Evolutionary conservation across 2,329 filamentous ascomycete species (phyloP).

Genomic region (Phialemonium atrogriseum): DNA sequence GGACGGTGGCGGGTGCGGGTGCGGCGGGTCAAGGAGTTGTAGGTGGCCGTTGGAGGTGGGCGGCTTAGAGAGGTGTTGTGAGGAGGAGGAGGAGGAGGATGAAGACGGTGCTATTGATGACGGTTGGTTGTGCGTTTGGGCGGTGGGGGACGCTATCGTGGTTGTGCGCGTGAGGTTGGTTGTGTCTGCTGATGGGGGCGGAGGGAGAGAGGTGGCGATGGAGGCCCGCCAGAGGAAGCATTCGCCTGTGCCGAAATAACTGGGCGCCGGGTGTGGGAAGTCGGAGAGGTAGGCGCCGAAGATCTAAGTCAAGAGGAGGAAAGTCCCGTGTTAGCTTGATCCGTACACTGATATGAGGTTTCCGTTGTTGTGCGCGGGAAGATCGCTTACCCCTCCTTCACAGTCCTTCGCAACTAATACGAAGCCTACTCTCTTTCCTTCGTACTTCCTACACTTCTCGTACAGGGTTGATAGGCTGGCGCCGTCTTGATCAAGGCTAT

Average conservation of each 20-base stretch:
- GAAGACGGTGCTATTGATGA: too few species aligned
- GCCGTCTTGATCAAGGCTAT: constrained; percentile 87
- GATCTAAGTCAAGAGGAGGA: constrained; percentile 34
- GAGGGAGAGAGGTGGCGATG: constrained; percentile 57
- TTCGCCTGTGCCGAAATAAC: constrained; percentile 94
- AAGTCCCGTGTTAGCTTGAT: neutral
- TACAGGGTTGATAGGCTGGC: constrained; percentile 83
- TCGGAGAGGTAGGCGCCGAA: constrained; percentile 96
- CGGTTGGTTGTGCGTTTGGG: too few species aligned
- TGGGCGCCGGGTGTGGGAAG: constrained; percentile 66
- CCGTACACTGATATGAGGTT: neutral
- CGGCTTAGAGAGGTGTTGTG: constrained; percentile 12
- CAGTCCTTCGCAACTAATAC: constrained; percentile 80
- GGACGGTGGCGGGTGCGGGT: constrained; percentile 40
- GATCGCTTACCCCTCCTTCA: constrained; percentile 54
- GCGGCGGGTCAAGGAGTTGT: constrained; percentile 6
- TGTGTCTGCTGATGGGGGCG: constrained; percentile 54
- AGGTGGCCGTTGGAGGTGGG: constrained; percentile 10
- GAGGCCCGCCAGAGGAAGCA: constrained; percentile 86
- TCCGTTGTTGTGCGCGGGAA: too few species aligned
- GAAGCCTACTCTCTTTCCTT: constrained; percentile 70
- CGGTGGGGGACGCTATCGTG: constrained; percentile 23
- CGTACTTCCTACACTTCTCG: constrained; percentile 61
- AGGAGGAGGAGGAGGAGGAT: constrained; percentile 9
- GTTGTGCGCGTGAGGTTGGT: constrained; percentile 35